Percentiles rank a stretch among this genome's conserved stretches.
Evolutionary conservation across 495 filamentous ascomycete genomes (phyloP).

Genomic region (Neurospora sp.): DNA sequence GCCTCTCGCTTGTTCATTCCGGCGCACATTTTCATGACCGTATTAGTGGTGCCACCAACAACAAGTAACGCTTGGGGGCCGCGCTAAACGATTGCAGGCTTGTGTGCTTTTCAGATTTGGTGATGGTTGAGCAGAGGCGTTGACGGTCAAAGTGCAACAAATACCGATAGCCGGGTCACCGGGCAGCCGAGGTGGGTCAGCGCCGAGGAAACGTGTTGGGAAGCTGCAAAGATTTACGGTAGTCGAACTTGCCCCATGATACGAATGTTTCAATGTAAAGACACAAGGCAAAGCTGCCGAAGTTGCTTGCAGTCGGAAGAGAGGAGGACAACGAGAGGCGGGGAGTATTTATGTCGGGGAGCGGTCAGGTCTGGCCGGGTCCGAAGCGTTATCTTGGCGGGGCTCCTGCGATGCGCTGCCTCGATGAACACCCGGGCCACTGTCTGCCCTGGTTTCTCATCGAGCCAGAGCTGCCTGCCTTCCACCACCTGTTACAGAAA

Average conservation of each 20-base stretch:
- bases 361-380: not conserved
- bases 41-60: not conserved
- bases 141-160: not conserved
- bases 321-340: not conserved
- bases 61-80: not conserved
- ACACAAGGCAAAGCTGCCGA: not conserved
- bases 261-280: not conserved
- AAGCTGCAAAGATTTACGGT: not conserved
- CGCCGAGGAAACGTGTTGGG: not conserved
- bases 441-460: not conserved
- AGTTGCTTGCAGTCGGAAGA: not conserved
- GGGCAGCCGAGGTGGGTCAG: not conserved
- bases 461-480: not conserved
- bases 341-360: not conserved
- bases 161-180: not conserved
- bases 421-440: not conserved
- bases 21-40: not conserved
- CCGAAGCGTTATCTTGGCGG: not conserved
- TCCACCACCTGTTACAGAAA: not conserved
- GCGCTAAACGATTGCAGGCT: not conserved
- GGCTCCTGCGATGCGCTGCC: not conserved
- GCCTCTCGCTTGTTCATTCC: not conserved
- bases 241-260: not conserved
- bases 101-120: not conserved
- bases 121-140: not conserved